Percentiles rank a stretch among this genome's conserved stretches.
Evolutionary conservation across 441 rosid genomes (phyloP).

Genomic region (Mallotus repandus): DNA sequence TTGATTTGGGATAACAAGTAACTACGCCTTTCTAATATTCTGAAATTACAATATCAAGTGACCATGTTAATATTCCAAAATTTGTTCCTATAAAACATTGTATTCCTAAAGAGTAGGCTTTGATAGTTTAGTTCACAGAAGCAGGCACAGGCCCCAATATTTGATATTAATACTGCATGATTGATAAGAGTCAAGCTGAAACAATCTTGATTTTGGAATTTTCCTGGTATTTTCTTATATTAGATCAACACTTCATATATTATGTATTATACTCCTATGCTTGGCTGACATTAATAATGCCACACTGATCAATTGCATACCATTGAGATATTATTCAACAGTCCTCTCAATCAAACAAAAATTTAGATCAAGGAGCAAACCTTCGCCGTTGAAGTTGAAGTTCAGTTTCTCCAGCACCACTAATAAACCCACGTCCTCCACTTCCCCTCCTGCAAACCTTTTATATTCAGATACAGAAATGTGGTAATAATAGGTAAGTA

Average conservation of each 20-base stretch:
- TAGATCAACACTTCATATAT: not conserved
- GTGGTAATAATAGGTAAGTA: conserved; percentile 6
- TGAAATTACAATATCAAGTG: conserved; percentile 30
- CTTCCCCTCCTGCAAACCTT: conserved; percentile 82
- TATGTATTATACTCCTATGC: not conserved
- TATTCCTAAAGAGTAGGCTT: not conserved
- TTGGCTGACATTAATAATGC: not conserved
- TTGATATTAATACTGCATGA: not conserved
- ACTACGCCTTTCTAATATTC: conserved; percentile 69
- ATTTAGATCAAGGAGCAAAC: conserved; percentile 34
- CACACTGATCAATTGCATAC: not conserved
- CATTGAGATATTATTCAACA: not conserved
- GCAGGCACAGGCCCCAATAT: not conserved
- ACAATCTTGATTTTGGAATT: not conserved
- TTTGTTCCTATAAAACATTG: not conserved
- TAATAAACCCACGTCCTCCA: conserved; percentile 80
- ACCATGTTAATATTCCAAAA: not conserved
- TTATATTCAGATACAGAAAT: conserved; percentile 14
- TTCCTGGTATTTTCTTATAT: not conserved
- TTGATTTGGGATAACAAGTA: conserved; percentile 67
- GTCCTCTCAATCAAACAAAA: not conserved
- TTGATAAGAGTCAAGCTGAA: not conserved
- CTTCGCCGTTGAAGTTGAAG: conserved; percentile 95
- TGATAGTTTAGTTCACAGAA: conserved; percentile 3
- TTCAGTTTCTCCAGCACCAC: conserved; percentile 99